Evolutionary conservation across 2,329 filamentous ascomycete genomes (phyloP).

Genomic region (Beauveria sp.): DNA sequence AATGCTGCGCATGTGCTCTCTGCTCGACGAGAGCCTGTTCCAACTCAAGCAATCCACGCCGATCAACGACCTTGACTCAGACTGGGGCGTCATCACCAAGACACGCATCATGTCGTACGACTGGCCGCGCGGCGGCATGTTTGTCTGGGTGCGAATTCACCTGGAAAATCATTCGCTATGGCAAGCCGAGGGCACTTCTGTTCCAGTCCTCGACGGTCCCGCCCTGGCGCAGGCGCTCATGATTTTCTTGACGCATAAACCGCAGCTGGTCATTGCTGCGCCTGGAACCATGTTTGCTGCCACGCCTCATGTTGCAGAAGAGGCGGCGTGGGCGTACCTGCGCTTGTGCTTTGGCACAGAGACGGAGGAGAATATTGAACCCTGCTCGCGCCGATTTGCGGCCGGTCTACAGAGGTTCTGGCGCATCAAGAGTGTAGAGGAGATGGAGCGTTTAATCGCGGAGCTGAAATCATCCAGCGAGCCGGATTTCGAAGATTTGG

Average conservation of each 20-base stretch:
- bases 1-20: conserved; percentile 71
- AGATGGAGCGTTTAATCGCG: conserved; percentile 56
- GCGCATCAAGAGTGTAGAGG: conserved; percentile 58
- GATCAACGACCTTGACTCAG: conserved; percentile 36
- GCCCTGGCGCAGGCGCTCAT: conserved; percentile 59
- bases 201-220: conserved; percentile 41
- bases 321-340: conserved; percentile 62
- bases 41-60: conserved; percentile 56
- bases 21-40: conserved; percentile 61
- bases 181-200: conserved; percentile 22
- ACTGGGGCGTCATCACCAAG: conserved; percentile 71
- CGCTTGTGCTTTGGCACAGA: conserved; percentile 82
- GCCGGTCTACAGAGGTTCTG: conserved; percentile 69
- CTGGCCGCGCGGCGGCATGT: conserved; percentile 86
- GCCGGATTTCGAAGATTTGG: conserved; percentile 17
- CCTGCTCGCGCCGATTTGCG: conserved; percentile 55
- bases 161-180: conserved; percentile 68
- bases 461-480: conserved; percentile 20
- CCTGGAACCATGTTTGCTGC: conserved; percentile 71
- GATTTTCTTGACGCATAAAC: conserved; percentile 61
- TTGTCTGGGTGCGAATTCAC: conserved; percentile 71
- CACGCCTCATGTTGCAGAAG: conserved; percentile 47
- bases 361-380: conserved; percentile 59
- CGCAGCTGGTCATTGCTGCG: conserved; percentile 60
- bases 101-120: conserved; percentile 66